A percentile compares a stretch with the other conserved stretches of the same genome.
Evolutionary conservation across 2,329 filamentous ascomycete genomes (phyloP).

Genomic region (Colletotrichum horii): DNA sequence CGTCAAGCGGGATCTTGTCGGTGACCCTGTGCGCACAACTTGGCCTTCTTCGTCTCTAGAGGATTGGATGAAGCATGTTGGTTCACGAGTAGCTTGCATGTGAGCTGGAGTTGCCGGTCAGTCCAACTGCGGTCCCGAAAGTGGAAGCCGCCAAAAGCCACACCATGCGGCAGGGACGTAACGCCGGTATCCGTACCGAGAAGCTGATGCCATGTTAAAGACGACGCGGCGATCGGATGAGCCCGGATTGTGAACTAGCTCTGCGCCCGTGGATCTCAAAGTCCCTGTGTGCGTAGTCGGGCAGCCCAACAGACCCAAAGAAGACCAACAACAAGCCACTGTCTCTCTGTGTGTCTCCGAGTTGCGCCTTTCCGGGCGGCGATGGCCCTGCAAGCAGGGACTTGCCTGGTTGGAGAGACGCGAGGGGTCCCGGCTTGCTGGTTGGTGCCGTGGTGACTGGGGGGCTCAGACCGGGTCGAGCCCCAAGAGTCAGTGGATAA

Average conservation of each 20-base stretch:
- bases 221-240: neutral
- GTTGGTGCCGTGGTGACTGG: neutral
- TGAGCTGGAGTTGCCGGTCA: neutral
- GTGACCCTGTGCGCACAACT: neutral
- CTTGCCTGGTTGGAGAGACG: neutral
- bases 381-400: neutral
- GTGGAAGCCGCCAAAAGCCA: neutral
- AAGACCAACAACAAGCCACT: neutral
- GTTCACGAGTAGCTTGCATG: neutral
- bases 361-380: neutral
- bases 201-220: neutral
- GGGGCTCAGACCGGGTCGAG: neutral
- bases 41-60: neutral
- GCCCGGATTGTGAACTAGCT: neutral
- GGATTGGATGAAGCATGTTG: neutral
- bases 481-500: neutral
- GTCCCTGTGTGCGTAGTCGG: neutral
- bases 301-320: neutral
- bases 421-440: slow-evolving; percentile 1
- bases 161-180: neutral
- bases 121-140: neutral
- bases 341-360: neutral
- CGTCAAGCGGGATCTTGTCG: neutral
- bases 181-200: neutral
- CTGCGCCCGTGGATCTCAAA: neutral